Evolutionary conservation across 495 filamentous ascomycete genomes (phyloP).

Genomic region (Aspergillus ostianus): DNA sequence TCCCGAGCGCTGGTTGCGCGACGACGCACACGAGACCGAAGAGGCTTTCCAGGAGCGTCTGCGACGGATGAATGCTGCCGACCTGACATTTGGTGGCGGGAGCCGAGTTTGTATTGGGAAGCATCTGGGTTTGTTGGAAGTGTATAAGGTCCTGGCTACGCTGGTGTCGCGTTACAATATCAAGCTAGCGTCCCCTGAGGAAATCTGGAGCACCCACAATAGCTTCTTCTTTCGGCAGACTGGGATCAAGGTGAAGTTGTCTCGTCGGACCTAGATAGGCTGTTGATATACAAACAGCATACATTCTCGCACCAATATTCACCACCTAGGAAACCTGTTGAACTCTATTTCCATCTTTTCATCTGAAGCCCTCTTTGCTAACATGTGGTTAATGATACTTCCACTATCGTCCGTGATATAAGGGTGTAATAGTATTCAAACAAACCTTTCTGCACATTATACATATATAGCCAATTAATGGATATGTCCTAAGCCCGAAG

Average conservation of each 20-base stretch:
- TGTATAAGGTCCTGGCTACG: conserved; percentile 55
- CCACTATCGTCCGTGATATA: too few species aligned
- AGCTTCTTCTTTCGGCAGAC: conserved; percentile 56
- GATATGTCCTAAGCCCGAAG: too few species aligned
- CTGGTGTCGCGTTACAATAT: conserved; percentile 52
- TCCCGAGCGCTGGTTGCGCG: conserved; percentile 65
- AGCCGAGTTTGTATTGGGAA: conserved; percentile 55
- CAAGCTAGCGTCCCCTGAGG: conserved; percentile 43
- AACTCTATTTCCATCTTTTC: too few species aligned
- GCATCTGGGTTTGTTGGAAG: conserved; percentile 54
- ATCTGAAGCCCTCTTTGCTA: too few species aligned
- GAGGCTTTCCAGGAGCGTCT: conserved; percentile 49
- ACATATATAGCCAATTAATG: too few species aligned
- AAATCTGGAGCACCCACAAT: conserved; percentile 45
- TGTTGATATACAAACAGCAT: too few species aligned
- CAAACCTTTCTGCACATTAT: too few species aligned
- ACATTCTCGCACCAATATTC: too few species aligned
- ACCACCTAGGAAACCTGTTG: too few species aligned
- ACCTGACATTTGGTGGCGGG: conserved; percentile 52
- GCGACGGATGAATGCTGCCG: conserved; percentile 28
- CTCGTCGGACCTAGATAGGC: conserved; percentile 3
- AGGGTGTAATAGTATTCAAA: too few species aligned
- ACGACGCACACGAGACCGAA: conserved; percentile 39
- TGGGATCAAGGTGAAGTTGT: conserved; percentile 32
- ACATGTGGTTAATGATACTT: too few species aligned